Percentiles rank a stretch among this genome's conserved stretches.
Evolutionary conservation across 352 stramenopile species (phyloP).

Genomic region (Globisporangium echinulatum): DNA sequence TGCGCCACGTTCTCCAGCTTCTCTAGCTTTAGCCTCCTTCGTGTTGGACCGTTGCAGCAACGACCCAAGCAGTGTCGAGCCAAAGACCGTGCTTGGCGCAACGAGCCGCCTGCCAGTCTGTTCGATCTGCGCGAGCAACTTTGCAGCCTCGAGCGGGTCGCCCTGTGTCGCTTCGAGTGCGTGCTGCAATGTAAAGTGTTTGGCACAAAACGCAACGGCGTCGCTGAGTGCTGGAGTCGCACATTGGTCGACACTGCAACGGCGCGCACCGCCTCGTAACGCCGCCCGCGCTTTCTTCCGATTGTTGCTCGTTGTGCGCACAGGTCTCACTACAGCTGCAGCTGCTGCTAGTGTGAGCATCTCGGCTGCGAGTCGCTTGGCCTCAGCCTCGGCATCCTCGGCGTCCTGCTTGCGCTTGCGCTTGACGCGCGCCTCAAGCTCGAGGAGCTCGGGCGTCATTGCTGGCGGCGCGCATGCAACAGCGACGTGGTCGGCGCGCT

Average conservation of each 20-base stretch:
- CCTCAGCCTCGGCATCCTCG: constrained; percentile 42
- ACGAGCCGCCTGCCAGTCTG: constrained; percentile 10
- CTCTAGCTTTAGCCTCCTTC: background rate
- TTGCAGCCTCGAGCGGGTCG: constrained; percentile 54
- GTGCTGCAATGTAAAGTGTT: constrained; percentile 62
- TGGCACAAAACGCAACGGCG: constrained; percentile 30
- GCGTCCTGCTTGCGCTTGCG: constrained; percentile 49
- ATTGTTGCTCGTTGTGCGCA: background rate
- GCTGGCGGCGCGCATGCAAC: constrained; percentile 21
- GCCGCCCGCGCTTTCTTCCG: constrained; percentile 2
- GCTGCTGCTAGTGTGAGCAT: constrained; percentile 21
- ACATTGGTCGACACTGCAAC: constrained; percentile 33
- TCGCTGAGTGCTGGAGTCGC: constrained; percentile 18
- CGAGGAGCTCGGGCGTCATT: constrained; percentile 37
- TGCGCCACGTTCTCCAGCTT: constrained; percentile 8
- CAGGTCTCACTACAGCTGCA: background rate
- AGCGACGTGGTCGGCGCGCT: constrained; percentile 53
- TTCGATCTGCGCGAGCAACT: constrained; percentile 44
- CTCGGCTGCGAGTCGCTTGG: constrained; percentile 34
- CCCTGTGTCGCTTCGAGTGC: constrained; percentile 49
- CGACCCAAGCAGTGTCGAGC: constrained; percentile 12
- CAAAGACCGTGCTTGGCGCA: background rate
- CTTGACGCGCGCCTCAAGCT: constrained; percentile 49
- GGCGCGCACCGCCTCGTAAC: constrained; percentile 12
- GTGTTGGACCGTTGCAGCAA: background rate